phyloP scores from a whole-genome alignment of 768 basidiomycete species.

The Gymnopilus junonius region DNA sequence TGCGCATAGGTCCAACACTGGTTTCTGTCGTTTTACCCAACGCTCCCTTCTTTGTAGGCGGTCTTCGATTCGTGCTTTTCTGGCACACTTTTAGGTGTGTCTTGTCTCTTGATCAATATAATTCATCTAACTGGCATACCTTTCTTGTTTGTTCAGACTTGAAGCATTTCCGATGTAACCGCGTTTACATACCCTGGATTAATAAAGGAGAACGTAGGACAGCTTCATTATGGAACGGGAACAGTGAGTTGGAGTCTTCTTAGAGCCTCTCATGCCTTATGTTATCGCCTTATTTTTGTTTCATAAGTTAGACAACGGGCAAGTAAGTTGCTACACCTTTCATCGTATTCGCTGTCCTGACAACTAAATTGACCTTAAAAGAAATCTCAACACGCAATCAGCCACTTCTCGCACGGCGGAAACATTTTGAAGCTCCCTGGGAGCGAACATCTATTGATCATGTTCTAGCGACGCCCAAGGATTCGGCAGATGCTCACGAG shows the following conservation, averaged over 20 bases:
- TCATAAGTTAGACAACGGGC: conserved; percentile 14
- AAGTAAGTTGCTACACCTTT: conserved; percentile 7
- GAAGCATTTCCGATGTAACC: conserved; percentile 47
- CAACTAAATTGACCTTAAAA: not conserved
- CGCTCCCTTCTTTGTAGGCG: conserved; percentile 18
- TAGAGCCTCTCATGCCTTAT: not conserved
- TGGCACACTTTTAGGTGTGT: conserved; percentile 42
- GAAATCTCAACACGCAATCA: conserved; percentile 12
- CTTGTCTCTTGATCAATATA: not conserved
- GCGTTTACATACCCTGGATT: conserved; percentile 50
- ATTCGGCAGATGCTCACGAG: not conserved
- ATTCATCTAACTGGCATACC: not conserved
- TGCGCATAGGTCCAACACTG: conserved; percentile 18
- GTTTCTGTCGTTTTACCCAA: conserved; percentile 1
- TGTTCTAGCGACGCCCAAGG: conserved; percentile 9
- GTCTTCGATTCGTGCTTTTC: conserved; percentile 47
- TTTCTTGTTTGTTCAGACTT: conserved; percentile 35
- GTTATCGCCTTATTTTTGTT: not conserved
- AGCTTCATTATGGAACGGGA: conserved; percentile 34
- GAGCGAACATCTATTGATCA: conserved; percentile 19
- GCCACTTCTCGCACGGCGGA: conserved; percentile 3
- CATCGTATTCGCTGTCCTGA: not conserved
- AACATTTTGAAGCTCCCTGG: conserved; percentile 6
- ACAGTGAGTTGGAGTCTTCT: conserved; percentile 24
- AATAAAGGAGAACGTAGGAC: conserved; percentile 45